Conservation (phyloP, 2,329 filamentous ascomycete species). For the Sphaerulina vaccinii region DNA sequence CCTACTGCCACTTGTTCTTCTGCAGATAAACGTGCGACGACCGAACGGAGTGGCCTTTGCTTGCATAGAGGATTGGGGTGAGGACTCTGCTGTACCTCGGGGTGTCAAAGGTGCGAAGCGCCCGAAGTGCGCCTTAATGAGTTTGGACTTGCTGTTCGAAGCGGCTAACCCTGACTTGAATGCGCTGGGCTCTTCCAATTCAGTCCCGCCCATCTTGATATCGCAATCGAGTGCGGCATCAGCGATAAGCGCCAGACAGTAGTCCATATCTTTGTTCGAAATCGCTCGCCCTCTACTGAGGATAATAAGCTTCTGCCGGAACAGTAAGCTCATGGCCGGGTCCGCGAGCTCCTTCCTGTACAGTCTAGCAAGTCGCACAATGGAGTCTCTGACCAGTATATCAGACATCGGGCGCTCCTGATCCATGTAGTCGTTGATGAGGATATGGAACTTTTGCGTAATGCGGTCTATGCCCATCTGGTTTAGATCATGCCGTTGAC, state of each 20-base stretch:
- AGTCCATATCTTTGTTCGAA: conserved; percentile 13
- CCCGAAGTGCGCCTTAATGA: background rate
- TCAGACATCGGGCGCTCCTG: conserved; percentile 39
- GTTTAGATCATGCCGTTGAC: conserved; percentile 33
- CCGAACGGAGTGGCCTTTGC: conserved; percentile 11
- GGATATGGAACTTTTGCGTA: conserved; percentile 37
- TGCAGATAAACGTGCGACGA: conserved; percentile 15
- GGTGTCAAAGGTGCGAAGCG: background rate
- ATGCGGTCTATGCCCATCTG: conserved; percentile 27
- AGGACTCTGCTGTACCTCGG: background rate
- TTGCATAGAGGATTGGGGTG: background rate
- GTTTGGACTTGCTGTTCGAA: background rate
- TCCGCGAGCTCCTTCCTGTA: conserved; percentile 28
- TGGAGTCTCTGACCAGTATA: conserved; percentile 37
- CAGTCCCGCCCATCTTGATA: background rate
- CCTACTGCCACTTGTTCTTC: conserved; percentile 5
- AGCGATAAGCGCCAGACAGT: conserved; percentile 17
- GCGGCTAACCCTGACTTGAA: background rate
- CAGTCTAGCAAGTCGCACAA: conserved; percentile 42
- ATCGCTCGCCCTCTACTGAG: conserved; percentile 25
- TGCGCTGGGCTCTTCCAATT: background rate
- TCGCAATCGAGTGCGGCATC: background rate
- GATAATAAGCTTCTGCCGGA: conserved; percentile 37
- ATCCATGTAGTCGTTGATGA: conserved; percentile 41
- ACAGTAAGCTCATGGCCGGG: conserved; percentile 30